Conservation (phyloP, 768 basidiomycete species). For the Boletus rubroflammeus region DNA sequence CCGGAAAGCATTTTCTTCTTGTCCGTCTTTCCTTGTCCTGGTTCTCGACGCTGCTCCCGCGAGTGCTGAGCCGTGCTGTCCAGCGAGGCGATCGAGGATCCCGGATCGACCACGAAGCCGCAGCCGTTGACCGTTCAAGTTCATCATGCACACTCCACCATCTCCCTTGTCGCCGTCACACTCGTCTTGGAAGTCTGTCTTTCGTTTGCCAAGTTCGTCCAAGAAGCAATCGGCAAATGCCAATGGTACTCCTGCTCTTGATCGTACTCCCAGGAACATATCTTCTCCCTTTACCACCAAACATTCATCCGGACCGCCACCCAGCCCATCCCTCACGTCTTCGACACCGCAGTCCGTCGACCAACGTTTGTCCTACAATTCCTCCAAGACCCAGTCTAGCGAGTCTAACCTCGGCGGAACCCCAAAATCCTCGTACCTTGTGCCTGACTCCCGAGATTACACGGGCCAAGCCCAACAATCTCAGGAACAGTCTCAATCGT, state of each 20-base stretch:
- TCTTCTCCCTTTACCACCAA: slow-evolving; percentile 27
- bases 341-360: slow-evolving; percentile 50
- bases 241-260: slow-evolving; percentile 44
- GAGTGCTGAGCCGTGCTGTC: background rate
- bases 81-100: slow-evolving; percentile 20
- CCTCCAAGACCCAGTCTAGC: slow-evolving; percentile 70
- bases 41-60: slow-evolving; percentile 10
- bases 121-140: background rate
- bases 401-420: slow-evolving; percentile 52
- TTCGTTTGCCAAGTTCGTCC: slow-evolving; percentile 65
- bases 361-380: slow-evolving; percentile 74
- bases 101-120: slow-evolving; percentile 23
- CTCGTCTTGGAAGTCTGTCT: slow-evolving; percentile 66
- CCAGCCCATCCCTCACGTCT: slow-evolving; percentile 51
- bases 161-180: slow-evolving; percentile 25
- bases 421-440: slow-evolving; percentile 27
- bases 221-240: slow-evolving; percentile 45
- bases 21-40: slow-evolving; percentile 2
- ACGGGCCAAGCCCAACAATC: slow-evolving; percentile 10
- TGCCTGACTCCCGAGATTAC: slow-evolving; percentile 24
- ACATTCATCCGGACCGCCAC: slow-evolving; percentile 30
- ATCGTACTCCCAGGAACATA: slow-evolving; percentile 37
- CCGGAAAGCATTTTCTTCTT: slow-evolving; percentile 20
- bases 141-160: slow-evolving; percentile 26
- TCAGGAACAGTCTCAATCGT: slow-evolving; percentile 1